Evolutionary conservation across 2,329 filamentous ascomycete species (phyloP).

Genomic region (Ceratocystis papillata): DNA sequence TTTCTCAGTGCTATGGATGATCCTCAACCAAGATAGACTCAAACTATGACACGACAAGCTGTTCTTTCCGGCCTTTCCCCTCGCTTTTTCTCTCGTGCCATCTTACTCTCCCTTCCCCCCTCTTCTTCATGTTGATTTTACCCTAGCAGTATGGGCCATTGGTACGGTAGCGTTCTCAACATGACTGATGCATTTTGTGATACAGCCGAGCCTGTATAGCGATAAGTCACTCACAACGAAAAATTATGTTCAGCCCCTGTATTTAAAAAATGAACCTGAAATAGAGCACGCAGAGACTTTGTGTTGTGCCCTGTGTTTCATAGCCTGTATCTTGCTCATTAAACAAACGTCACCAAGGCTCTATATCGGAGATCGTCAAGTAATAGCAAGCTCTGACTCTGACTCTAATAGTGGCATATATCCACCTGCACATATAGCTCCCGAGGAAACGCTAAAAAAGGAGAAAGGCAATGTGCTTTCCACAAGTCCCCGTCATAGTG

Average conservation of each 20-base stretch:
- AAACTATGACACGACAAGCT: not conserved
- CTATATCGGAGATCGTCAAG: conserved; percentile 7
- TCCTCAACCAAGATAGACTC: not conserved
- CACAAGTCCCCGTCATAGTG: not conserved
- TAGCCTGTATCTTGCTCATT: conserved; percentile 6
- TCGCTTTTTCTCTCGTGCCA: too few species aligned
- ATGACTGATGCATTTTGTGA: not conserved
- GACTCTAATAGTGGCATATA: conserved; percentile 14
- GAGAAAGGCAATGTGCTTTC: not conserved
- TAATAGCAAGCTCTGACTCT: conserved; percentile 8
- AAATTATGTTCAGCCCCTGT: not conserved
- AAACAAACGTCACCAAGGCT: conserved; percentile 1
- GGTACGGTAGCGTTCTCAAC: not conserved
- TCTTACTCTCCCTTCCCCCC: not conserved
- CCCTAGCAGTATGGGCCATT: not conserved
- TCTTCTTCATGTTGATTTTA: not conserved
- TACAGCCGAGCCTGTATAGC: not conserved
- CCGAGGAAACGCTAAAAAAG: not conserved
- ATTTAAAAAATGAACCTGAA: not conserved
- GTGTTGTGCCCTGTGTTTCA: not conserved
- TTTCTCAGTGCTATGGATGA: not conserved
- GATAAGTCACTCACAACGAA: not conserved
- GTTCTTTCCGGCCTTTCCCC: not conserved
- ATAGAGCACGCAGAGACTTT: not conserved
- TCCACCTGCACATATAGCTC: conserved; percentile 8